These are phyloP conservation scores for Aspergillus udagawae DNA, from an alignment of 2,329 filamentous ascomycete species.

Conservation along the genomic window DNA sequence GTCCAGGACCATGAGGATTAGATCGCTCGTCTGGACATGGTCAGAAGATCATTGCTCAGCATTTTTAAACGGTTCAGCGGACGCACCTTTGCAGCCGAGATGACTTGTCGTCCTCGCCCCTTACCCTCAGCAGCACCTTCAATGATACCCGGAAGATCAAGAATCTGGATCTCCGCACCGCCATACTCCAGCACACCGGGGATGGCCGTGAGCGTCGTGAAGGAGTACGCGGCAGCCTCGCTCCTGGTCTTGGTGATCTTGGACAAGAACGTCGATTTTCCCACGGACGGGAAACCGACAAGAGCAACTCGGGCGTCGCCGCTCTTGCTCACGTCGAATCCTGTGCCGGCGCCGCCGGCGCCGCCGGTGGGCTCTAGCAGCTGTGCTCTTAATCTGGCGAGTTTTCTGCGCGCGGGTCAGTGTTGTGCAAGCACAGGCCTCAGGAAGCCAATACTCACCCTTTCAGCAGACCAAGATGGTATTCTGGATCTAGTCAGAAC, in stretches of 20 bases:
- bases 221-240: conserved; percentile 92
- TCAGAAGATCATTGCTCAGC: background rate
- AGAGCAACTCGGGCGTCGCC: conserved; percentile 95
- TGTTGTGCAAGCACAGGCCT: background rate
- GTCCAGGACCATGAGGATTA: conserved; percentile 95
- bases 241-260: conserved; percentile 98
- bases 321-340: conserved; percentile 89
- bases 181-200: conserved; percentile 97
- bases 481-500: conserved; percentile 59
- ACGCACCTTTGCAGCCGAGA: conserved; percentile 79
- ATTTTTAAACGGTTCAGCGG: background rate
- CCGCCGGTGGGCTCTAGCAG: conserved; percentile 85
- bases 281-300: conserved; percentile 97
- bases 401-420: conserved; percentile 64
- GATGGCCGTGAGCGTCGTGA: conserved; percentile 96
- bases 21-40: conserved; percentile 68
- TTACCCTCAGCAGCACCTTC: conserved; percentile 96
- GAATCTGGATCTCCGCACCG: conserved; percentile 94
- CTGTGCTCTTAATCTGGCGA: conserved; percentile 89
- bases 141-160: conserved; percentile 97
- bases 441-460: conserved; percentile 55
- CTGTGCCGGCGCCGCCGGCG: conserved; percentile 72
- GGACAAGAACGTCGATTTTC: conserved; percentile 97
- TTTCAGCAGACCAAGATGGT: conserved; percentile 95
- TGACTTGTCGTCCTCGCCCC: conserved; percentile 91